Conservation (phyloP, 768 basidiomycete genomes). For the Pleurotus eryngii region DNA sequence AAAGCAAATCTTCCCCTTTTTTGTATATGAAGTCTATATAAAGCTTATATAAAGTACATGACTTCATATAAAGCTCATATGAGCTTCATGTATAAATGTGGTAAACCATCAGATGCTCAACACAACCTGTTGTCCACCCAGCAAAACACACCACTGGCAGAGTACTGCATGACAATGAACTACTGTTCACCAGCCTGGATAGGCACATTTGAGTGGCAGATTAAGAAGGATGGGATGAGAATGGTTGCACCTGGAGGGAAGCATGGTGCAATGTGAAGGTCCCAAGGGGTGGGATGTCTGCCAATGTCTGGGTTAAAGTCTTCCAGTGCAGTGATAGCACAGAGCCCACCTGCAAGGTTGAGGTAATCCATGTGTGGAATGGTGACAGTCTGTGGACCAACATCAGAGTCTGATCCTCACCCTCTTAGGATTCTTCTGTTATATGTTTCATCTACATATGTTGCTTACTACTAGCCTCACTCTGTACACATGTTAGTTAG, state of each 20-base stretch:
- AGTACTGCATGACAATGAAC: constrained; percentile 17
- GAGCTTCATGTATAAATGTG: too few relatives aligned
- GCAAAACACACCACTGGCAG: constrained; percentile 18
- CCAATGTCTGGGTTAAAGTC: constrained; percentile 4
- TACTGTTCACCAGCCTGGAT: constrained; percentile 9
- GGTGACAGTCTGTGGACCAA: neutral
- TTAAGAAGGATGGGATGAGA: constrained; percentile 18
- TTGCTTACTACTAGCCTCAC: too few relatives aligned
- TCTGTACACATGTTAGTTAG: too few relatives aligned
- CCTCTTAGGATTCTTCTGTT: too few relatives aligned
- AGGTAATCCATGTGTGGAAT: constrained; percentile 2
- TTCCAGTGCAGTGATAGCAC: constrained; percentile 13
- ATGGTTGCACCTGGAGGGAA: constrained; percentile 18
- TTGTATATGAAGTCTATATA: too few relatives aligned
- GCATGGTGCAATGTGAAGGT: constrained; percentile 12
- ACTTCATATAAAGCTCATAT: too few relatives aligned
- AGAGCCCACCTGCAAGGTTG: constrained; percentile 10
- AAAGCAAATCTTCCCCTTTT: too few relatives aligned
- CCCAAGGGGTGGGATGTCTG: constrained; percentile 20
- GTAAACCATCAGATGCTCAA: too few relatives aligned
- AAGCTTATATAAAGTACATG: too few relatives aligned
- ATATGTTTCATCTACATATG: too few relatives aligned
- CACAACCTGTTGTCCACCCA: constrained; percentile 17
- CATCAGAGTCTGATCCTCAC: too few relatives aligned
- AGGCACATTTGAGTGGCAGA: constrained; percentile 13